Conservation (phyloP, 768 basidiomycete species). For the Holtermanniella nyarrowii region DNA sequence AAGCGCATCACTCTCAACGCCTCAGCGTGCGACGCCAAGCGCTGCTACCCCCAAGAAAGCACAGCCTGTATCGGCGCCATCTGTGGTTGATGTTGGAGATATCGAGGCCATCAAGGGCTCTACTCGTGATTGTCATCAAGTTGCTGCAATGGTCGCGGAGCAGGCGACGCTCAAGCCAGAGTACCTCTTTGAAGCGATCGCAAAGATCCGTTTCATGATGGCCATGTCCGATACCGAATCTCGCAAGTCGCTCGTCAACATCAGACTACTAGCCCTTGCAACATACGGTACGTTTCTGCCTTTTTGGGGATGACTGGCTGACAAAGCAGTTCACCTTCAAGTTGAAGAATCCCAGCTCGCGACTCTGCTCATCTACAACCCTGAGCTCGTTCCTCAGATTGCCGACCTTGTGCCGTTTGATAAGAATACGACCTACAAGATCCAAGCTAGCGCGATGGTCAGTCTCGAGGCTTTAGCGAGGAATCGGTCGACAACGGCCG, state of each 20-base stretch:
- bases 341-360: constrained; percentile 60
- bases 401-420: constrained; percentile 82
- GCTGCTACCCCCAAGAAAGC: too few relatives aligned
- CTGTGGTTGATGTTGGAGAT: background rate
- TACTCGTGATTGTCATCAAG: constrained; percentile 30
- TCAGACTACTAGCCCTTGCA: constrained; percentile 76
- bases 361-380: constrained; percentile 85
- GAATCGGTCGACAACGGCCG: constrained; percentile 70
- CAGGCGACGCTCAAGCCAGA: constrained; percentile 63
- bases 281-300: constrained; percentile 51
- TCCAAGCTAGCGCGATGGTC: constrained; percentile 75
- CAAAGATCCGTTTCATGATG: constrained; percentile 69
- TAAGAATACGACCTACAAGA: constrained; percentile 54
- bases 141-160: constrained; percentile 60
- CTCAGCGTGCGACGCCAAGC: background rate
- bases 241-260: constrained; percentile 67
- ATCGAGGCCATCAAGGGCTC: background rate
- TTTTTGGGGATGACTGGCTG: background rate
- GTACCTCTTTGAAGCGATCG: constrained; percentile 79
- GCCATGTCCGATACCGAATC: constrained; percentile 49
- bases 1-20: background rate
- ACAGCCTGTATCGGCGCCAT: too few relatives aligned
- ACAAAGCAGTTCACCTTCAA: constrained; percentile 59
- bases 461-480: constrained; percentile 84
- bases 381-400: constrained; percentile 76